Percentiles rank a stretch among this genome's conserved stretches.
Conservation (phyloP, 495 filamentous ascomycete species). For the Trichoderma erinaceum region DNA sequence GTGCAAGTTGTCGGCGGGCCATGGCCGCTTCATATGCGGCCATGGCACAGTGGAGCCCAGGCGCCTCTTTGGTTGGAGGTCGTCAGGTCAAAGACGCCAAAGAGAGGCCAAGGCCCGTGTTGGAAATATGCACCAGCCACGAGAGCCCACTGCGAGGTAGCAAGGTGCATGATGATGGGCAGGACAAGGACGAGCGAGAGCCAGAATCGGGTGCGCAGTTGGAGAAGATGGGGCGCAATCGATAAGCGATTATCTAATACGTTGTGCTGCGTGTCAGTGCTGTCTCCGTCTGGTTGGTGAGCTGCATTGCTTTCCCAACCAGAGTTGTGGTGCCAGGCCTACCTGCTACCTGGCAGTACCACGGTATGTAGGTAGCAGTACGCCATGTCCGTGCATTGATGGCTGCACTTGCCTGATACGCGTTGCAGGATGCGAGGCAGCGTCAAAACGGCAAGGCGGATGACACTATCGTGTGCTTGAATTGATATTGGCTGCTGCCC, state of each 20-base stretch:
- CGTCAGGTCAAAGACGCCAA: not conserved
- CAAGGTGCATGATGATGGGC: conserved; percentile 9
- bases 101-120: conserved; percentile 9
- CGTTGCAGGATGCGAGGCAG: conserved; percentile 3
- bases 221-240: conserved; percentile 9
- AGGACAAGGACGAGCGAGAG: not conserved
- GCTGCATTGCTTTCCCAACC: not conserved
- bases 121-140: conserved; percentile 5
- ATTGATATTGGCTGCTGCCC: conserved; percentile 5
- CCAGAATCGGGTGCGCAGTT: not conserved
- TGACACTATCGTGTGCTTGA: conserved; percentile 1
- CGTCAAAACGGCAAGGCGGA: conserved; percentile 12
- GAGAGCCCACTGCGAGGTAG: conserved; percentile 5
- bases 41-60: conserved; percentile 12
- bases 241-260: conserved; percentile 10
- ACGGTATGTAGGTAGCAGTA: not conserved
- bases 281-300: conserved; percentile 7
- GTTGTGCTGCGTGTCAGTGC: not conserved
- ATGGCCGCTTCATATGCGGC: conserved; percentile 4
- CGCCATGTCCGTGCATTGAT: conserved; percentile 1
- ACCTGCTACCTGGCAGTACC: too few species aligned
- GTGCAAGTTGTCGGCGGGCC: not conserved
- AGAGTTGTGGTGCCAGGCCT: too few species aligned
- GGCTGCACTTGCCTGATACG: conserved; percentile 7
- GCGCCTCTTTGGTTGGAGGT: not conserved